Percentiles rank a stretch among this genome's conserved stretches.
Conservation (phyloP, 352 stramenopile genomes). For the Phytopythium ostracodes region DNA sequence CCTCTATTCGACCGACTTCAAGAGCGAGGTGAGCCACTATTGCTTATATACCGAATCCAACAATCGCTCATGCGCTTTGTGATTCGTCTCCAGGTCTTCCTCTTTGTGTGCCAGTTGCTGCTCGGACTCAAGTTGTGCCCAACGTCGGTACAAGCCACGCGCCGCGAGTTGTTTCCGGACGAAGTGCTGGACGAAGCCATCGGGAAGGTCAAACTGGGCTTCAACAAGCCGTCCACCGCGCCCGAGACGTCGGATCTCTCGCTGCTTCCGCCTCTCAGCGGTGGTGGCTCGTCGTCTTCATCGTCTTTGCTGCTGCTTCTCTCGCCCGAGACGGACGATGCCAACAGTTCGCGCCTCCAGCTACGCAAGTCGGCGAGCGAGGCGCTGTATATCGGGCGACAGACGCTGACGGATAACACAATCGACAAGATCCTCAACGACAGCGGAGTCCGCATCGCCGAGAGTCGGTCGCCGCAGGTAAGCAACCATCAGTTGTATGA, state of each 20-base stretch:
- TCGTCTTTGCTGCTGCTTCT: background rate
- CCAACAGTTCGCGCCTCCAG: background rate
- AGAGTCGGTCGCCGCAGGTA: slow-evolving; percentile 3
- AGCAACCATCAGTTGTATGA: background rate
- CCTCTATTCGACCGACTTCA: slow-evolving; percentile 81
- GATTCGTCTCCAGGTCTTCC: slow-evolving; percentile 29
- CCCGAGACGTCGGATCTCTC: slow-evolving; percentile 2
- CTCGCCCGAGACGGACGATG: background rate
- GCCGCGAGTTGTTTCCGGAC: slow-evolving; percentile 69
- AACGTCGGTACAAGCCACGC: slow-evolving; percentile 63
- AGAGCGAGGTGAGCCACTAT: slow-evolving; percentile 39
- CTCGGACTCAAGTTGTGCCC: slow-evolving; percentile 64
- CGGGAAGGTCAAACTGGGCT: slow-evolving; percentile 26
- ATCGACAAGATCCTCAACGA: slow-evolving; percentile 52
- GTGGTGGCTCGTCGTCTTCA: slow-evolving; percentile 3
- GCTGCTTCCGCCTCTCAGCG: slow-evolving; percentile 2
- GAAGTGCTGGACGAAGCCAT: slow-evolving; percentile 57
- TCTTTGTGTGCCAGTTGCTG: slow-evolving; percentile 72
- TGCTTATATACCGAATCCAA: no score
- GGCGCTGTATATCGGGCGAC: slow-evolving; percentile 44
- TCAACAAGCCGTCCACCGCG: slow-evolving; percentile 1
- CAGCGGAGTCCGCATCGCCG: slow-evolving; percentile 8
- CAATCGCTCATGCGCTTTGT: background rate
- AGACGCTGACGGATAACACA: slow-evolving; percentile 46
- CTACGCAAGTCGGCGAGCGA: slow-evolving; percentile 45